Percentiles rank a stretch among this genome's conserved stretches.
Evolutionary conservation across 192 early-diverging fungal genomes (phyloP).

Genomic region (Mortierella claussenii): DNA sequence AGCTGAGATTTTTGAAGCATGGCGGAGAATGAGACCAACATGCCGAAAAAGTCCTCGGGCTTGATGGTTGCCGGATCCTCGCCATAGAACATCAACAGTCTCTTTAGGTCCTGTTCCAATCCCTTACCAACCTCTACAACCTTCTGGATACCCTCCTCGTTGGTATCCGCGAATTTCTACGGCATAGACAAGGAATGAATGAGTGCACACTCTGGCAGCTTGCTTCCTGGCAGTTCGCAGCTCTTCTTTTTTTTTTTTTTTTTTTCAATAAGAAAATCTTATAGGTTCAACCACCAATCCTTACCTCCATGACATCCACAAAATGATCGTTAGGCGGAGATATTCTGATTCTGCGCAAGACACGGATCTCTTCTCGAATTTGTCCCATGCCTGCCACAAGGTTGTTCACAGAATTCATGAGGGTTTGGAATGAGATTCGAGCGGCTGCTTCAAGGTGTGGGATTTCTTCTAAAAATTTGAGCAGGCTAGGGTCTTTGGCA

Average conservation of each 20-base stretch:
- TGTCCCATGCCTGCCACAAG: constrained; percentile 52
- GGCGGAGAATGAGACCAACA: constrained; percentile 58
- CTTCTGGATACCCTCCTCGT: constrained; percentile 56
- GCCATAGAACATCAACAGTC: constrained; percentile 61
- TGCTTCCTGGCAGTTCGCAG: too few relatives aligned
- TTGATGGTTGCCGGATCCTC: constrained; percentile 61
- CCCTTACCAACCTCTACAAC: constrained; percentile 51
- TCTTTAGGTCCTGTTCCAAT: constrained; percentile 57
- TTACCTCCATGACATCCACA: constrained; percentile 63
- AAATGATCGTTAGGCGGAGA: constrained; percentile 60
- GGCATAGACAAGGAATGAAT: background rate
- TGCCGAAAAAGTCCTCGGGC: constrained; percentile 67
- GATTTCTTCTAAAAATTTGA: constrained; percentile 64
- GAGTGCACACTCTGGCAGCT: too few relatives aligned
- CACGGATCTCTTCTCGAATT: constrained; percentile 59
- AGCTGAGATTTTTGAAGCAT: constrained; percentile 54
- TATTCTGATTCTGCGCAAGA: constrained; percentile 34
- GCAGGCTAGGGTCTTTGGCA: constrained; percentile 48
- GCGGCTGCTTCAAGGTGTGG: constrained; percentile 63
- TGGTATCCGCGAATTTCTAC: constrained; percentile 59
- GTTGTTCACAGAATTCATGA: constrained; percentile 61
- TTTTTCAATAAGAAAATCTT: background rate
- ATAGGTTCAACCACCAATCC: background rate
- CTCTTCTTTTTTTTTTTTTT: background rate
- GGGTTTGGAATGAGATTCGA: constrained; percentile 57